Percentiles rank a stretch among this genome's conserved stretches.
Conservation (phyloP, 441 rosid genomes). For the Rhodomyrtus psidioides region DNA sequence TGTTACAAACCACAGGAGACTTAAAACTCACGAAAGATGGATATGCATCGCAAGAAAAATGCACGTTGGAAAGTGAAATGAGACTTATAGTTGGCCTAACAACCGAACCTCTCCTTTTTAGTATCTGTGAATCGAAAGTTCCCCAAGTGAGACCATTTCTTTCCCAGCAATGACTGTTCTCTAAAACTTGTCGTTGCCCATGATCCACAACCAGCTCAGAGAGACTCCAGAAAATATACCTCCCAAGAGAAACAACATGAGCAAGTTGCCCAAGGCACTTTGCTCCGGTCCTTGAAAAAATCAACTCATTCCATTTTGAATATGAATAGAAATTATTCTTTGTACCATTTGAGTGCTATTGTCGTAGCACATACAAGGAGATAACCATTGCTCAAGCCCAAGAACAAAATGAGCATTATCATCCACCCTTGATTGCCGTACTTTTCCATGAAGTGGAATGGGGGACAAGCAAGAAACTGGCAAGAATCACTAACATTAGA, state of each 20-base stretch:
- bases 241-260: not conserved
- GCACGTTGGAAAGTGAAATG: not conserved
- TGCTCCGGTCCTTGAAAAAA: not conserved
- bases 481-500: not conserved
- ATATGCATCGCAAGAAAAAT: no score
- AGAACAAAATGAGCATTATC: not conserved
- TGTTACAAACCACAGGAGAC: conserved; percentile 50
- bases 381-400: not conserved
- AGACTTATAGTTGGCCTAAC: not conserved
- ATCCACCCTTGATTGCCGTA: not conserved
- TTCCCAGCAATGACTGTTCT: not conserved
- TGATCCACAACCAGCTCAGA: not conserved
- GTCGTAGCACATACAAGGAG: not conserved
- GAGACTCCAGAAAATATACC: not conserved
- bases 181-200: not conserved
- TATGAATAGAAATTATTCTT: not conserved
- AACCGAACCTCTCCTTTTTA: not conserved
- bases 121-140: not conserved
- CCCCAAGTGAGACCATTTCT: not conserved
- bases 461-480: not conserved
- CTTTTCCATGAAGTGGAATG: not conserved
- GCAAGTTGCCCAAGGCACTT: not conserved
- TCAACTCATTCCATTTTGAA: not conserved
- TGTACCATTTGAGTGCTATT: not conserved
- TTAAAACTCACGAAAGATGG: conserved; percentile 14